A percentile compares a stretch with the other conserved stretches of the same genome.
Evolutionary conservation across 2,329 filamentous ascomycete species (phyloP).

Genomic region (Mycogone perniciosa): DNA sequence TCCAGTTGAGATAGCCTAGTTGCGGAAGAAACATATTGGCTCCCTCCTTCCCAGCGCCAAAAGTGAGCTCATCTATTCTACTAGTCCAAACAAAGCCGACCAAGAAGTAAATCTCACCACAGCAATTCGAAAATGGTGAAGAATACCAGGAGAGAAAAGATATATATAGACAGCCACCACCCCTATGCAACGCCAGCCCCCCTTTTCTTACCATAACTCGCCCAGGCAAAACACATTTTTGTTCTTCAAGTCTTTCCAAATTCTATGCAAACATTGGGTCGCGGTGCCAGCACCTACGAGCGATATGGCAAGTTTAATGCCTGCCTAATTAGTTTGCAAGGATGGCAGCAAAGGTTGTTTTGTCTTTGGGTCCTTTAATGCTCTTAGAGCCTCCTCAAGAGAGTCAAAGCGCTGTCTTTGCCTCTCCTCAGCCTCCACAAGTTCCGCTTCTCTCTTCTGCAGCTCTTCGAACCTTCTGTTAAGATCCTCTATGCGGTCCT

Average conservation of each 20-base stretch:
- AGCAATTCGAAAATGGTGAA: too few species aligned
- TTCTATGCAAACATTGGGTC: not conserved
- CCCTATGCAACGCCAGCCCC: too few species aligned
- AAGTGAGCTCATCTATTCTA: too few species aligned
- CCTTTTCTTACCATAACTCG: too few species aligned
- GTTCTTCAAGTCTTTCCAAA: not conserved
- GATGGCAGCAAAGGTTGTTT: conserved; percentile 46
- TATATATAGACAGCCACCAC: too few species aligned
- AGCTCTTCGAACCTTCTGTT: conserved; percentile 43
- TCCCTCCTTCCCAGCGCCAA: too few species aligned
- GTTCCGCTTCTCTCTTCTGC: conserved; percentile 42
- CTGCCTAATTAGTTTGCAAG: conserved; percentile 19
- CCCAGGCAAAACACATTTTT: not conserved
- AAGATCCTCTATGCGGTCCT: conserved; percentile 47
- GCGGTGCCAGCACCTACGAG: not conserved
- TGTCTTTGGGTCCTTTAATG: conserved; percentile 49
- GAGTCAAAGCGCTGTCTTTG: conserved; percentile 42
- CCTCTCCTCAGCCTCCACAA: conserved; percentile 39
- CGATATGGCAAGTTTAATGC: not conserved
- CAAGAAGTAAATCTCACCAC: too few species aligned
- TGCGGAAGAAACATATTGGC: too few species aligned
- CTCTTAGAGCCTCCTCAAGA: conserved; percentile 48
- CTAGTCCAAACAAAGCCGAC: too few species aligned
- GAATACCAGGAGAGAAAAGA: too few species aligned
- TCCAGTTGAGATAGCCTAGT: too few species aligned